Conservation (phyloP, 129 eudicot species). For the Smallanthus sonchifolius region DNA sequence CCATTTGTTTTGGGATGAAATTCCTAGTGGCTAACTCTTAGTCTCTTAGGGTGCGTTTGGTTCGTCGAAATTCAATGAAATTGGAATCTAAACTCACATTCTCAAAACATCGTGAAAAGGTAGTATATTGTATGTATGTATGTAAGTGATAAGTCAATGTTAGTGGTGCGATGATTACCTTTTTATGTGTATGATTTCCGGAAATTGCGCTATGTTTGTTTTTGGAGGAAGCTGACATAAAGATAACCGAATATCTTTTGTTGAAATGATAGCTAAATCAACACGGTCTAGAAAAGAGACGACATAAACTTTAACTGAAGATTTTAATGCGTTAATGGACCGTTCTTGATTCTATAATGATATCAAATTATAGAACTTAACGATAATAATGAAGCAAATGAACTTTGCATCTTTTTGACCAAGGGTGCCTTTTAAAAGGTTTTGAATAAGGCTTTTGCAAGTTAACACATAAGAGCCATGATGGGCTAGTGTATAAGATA, state of each 20-base stretch:
- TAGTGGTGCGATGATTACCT: background rate
- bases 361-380: constrained; percentile 12
- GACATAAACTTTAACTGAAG: constrained; percentile 24
- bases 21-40: no score
- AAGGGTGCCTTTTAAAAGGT: constrained; percentile 21
- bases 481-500: constrained; percentile 7
- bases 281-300: constrained; percentile 3
- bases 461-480: constrained; percentile 24
- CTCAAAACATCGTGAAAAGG: no score
- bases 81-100: no score
- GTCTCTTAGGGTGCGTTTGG: no score
- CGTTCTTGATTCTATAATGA: constrained; percentile 28
- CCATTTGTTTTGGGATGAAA: no score
- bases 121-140: background rate
- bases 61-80: no score
- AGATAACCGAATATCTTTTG: background rate
- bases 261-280: constrained; percentile 14
- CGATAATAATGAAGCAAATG: constrained; percentile 20
- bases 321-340: constrained; percentile 27
- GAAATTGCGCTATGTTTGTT: background rate
- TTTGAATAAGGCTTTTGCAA: constrained; percentile 19
- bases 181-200: constrained; percentile 16
- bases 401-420: constrained; percentile 30
- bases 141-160: background rate
- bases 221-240: background rate